A percentile compares a stretch with the other conserved stretches of the same genome.
Conservation (phyloP, 208 protist species). For the Phytomonas sp. region DNA sequence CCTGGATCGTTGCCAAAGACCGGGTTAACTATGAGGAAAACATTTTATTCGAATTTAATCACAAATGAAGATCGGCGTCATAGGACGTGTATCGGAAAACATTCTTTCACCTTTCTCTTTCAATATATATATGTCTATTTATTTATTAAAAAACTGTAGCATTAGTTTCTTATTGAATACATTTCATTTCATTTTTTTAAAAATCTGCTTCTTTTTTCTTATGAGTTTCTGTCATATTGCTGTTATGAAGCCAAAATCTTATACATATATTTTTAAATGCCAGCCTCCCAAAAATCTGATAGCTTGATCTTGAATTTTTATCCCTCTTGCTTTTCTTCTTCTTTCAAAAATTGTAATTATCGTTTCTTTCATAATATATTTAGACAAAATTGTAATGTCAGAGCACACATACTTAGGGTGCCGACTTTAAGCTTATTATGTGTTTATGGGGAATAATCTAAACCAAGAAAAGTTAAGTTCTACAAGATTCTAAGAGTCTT, state of each 20-base stretch:
- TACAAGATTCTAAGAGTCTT: not conserved
- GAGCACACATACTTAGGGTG: not conserved
- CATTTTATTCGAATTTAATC: not conserved
- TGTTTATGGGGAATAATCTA: not conserved
- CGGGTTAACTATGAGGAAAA: not conserved
- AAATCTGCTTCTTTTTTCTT: conserved; percentile 10
- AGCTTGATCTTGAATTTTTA: conserved; percentile 8
- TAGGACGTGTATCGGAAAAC: not conserved
- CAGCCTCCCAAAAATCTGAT: not conserved
- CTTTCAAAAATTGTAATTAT: not conserved
- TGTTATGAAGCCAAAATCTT: not conserved
- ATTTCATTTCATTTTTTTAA: conserved; percentile 16
- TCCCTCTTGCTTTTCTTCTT: conserved; percentile 6
- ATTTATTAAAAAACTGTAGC: not conserved
- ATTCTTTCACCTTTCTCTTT: not conserved
- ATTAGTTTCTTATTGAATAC: conserved; percentile 13
- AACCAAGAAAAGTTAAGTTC: not conserved
- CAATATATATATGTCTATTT: conserved; percentile 9
- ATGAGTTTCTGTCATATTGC: not conserved
- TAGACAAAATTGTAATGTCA: not conserved
- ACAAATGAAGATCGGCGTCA: not conserved
- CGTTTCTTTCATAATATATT: not conserved
- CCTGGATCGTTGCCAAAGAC: conserved; percentile 21
- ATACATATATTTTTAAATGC: conserved; percentile 2
- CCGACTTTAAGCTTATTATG: not conserved